Evolutionary conservation across 176 grass and related monocot genomes (phyloP), one percentile per base, ranked within the genome.

Genomic region (Aegilops tauschii): DNA sequence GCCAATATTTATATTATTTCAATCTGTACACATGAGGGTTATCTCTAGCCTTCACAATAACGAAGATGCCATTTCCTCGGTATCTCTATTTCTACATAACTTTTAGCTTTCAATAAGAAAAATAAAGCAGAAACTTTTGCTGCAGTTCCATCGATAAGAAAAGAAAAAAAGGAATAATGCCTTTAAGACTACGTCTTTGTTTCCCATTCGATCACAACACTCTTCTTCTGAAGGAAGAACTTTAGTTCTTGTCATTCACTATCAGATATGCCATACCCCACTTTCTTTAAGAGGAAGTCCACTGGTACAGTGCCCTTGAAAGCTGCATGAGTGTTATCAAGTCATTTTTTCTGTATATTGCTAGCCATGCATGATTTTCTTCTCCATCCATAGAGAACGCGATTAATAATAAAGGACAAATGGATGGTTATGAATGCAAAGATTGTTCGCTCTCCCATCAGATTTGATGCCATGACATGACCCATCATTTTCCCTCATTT

Each of bases 261-360:
- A 81, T 88, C 81, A 81, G 30, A 56, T 56, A 88, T 84, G 63
- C 35, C 69, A 81, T 87, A 58, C 54, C 81, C 85, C 85, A 91
- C 89, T 23, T 47, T 77, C 81, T 77, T 81, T 84, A 91, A 84
- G 81, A 84, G 47, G 76, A 88, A 91, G 89, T 91, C 89, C 84
- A 81, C 89, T 50, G 52, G 85, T 21, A 85, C 89, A 91, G 85
- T 88, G 77, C 21, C 2, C 49, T 81, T 71, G 89, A 91, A 91
- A 91, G 89, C 77, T 81, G 30, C 82, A 77, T 20, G 63, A 17
- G 85, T 88, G 85, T 77, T 88, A 76, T 84, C 85, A 63, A 84
- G 37, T 69, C 62, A 88, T 77, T 49, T 34, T 84, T 85, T 91
- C 28, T 77, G 47, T 9, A 56, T 31, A 52, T 76, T 31, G 73